Conservation (phyloP, 305 asterid genomes). For the Solanum hybrid region DNA sequence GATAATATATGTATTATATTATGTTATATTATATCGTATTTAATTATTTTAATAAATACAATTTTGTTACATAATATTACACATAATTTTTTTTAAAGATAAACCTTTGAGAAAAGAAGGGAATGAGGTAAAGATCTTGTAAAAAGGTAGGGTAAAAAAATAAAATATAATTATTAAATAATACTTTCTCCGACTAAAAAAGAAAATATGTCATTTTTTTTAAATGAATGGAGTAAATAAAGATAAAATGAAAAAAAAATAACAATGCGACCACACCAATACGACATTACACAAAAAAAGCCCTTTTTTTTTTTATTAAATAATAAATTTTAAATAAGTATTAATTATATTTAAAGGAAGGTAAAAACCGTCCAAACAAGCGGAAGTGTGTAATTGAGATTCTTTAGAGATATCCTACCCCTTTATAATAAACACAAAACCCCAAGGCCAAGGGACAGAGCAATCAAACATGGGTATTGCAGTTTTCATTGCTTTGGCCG, state of each 20-base stretch:
- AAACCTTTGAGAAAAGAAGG: too few species aligned
- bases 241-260: too few species aligned
- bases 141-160: too few species aligned
- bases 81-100: neutral
- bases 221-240: too few species aligned
- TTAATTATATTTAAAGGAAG: neutral
- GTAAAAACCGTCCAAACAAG: neutral
- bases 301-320: too few species aligned
- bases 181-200: accelerated
- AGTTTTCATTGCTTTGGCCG: neutral
- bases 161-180: too few species aligned
- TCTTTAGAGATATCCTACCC: neutral
- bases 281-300: neutral
- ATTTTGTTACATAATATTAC: too few species aligned
- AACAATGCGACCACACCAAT: neutral
- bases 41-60: too few species aligned
- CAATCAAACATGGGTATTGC: neutral
- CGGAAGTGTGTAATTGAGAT: neutral
- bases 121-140: too few species aligned
- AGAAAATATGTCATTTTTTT: neutral
- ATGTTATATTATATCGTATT: too few species aligned
- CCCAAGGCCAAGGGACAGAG: neutral
- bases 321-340: neutral
- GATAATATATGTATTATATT: too few species aligned
- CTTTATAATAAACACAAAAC: neutral